Evolutionary conservation across 2,329 filamentous ascomycete species (phyloP).

Genomic region (Fusarium globosum): DNA sequence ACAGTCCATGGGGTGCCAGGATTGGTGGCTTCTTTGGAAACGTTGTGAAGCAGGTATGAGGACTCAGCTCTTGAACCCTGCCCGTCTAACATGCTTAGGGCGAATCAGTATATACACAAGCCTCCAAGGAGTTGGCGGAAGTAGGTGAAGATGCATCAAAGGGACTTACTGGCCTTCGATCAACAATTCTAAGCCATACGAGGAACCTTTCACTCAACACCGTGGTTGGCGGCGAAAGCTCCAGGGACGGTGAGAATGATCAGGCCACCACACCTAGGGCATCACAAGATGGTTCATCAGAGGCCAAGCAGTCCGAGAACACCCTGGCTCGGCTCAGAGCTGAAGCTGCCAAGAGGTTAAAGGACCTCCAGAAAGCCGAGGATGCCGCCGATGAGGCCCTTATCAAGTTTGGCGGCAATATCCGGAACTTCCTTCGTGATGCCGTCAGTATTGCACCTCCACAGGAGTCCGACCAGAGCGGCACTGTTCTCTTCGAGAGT

Average conservation of each 20-base stretch:
- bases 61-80: not conserved
- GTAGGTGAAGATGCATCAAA: slow-evolving; percentile 85
- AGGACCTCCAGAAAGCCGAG: slow-evolving; percentile 90
- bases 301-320: slow-evolving; percentile 63
- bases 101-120: slow-evolving; percentile 85
- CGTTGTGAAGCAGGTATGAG: slow-evolving; percentile 87
- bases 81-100: slow-evolving; percentile 62
- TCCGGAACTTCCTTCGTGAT: slow-evolving; percentile 89
- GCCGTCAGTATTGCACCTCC: slow-evolving; percentile 90
- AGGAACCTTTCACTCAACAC: slow-evolving; percentile 76
- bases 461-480: slow-evolving; percentile 62
- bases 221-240: slow-evolving; percentile 45
- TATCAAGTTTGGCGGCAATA: slow-evolving; percentile 88
- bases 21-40: slow-evolving; percentile 90
- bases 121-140: slow-evolving; percentile 83
- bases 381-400: slow-evolving; percentile 97
- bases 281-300: slow-evolving; percentile 54
- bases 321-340: slow-evolving; percentile 80
- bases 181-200: slow-evolving; percentile 77
- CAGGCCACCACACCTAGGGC: slow-evolving; percentile 63
- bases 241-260: slow-evolving; percentile 50
- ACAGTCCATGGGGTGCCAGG: slow-evolving; percentile 88
- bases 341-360: slow-evolving; percentile 85
- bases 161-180: slow-evolving; percentile 77
- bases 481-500: slow-evolving; percentile 87